Percentiles rank a stretch among this genome's conserved stretches.
phyloP scores from a whole-genome alignment of 176 grass and related monocot species.

The Eragrostis curvula region DNA sequence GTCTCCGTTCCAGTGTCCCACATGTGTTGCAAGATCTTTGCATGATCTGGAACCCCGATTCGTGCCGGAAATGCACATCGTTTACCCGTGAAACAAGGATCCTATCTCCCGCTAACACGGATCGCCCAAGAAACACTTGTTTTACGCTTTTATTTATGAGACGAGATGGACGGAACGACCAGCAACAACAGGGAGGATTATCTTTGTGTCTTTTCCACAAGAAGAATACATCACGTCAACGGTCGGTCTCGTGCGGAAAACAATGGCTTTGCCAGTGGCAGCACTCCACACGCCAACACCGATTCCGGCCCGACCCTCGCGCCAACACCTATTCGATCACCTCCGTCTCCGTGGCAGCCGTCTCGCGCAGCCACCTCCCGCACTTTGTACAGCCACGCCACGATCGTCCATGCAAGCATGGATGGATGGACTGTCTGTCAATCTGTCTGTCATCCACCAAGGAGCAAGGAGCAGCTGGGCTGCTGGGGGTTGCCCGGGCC shows the following conservation, averaged over 20 bases:
- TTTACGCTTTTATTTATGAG: no score
- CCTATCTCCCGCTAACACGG: conserved; percentile 16
- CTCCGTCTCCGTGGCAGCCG: neutral
- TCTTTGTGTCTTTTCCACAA: neutral
- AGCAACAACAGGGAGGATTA: neutral
- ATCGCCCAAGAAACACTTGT: neutral
- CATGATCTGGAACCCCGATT: neutral
- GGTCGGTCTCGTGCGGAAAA: neutral
- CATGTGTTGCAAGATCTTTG: neutral
- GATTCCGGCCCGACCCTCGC: no score
- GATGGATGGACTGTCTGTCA: neutral
- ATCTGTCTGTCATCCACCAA: neutral
- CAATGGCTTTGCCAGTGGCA: neutral
- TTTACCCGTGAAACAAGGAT: conserved; percentile 38
- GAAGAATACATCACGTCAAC: neutral
- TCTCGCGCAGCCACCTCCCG: neutral
- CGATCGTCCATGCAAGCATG: neutral
- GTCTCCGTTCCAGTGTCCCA: neutral
- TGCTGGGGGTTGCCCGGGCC: neutral
- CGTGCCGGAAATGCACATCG: neutral
- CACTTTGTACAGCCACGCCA: neutral
- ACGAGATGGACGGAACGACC: no score
- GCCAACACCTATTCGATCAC: no score
- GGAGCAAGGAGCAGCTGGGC: neutral
- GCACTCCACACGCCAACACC: neutral